Base-by-base conservation (phyloP, 108 stramenopile species). In the Pinguiococcus pyrenoidosus region DNA sequence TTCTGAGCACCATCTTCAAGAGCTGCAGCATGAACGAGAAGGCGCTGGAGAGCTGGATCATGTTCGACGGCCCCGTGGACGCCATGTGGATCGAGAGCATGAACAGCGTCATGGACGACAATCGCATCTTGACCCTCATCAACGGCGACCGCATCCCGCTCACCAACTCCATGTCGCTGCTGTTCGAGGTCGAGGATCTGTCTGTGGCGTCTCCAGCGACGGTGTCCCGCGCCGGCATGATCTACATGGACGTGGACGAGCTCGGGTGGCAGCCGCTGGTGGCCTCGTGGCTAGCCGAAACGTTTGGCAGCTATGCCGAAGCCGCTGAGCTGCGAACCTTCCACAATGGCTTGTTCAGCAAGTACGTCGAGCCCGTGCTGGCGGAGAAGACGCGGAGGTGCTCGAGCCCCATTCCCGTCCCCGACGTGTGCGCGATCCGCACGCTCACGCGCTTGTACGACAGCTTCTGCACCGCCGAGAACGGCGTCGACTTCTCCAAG, bases 81-180 rank as follows among this genome's bases (percentile, higher is more conserved):
- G 75, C 77, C 2, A 45, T 79, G 47, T 79, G 77, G 77, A 79
- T 79, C 29, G 77, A 79, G 42, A 48, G 44, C 38, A 79, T 79
- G 77, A 79, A 79, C 59, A 67, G 70, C 18, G 77, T 79, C 10
- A 79, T 79, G 77, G 77, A 79, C 53, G 77, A 79, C 42, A 79
- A 79, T 59, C 20, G 44, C 48, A 77, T 76, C n/a, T 33, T 79
- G 34, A 79, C 77, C 28, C 58, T 79, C n/a, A 79, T 79, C 71
- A 79, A 79, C 32, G 77, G 77, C 28, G 77, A 79, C 25, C 66
- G 75, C 4, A 79, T 79, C 35, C 68, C 72, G 1, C 63, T 79
- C 18, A 72, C 70, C 17, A 67, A 36, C 37, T 64, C 71, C 27
- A 79, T 79, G 77, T 46, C 52, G 10, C 49, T 79, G 9, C 30